phyloP scores from a whole-genome alignment of 176 grass and related monocot species.

The Zoysia pacifica region DNA sequence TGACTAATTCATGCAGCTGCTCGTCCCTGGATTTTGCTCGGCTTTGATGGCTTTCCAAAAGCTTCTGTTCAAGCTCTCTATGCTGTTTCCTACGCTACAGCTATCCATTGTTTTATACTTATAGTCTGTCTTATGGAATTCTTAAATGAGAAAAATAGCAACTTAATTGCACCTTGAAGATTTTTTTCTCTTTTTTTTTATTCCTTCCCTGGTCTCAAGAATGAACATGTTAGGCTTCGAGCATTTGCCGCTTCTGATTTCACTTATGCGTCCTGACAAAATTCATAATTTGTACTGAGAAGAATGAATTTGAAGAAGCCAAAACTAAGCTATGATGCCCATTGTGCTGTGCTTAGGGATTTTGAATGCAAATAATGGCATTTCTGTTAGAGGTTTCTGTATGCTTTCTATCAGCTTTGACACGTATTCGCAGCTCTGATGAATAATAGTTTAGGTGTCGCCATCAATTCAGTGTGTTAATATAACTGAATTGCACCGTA shows the following conservation, averaged over 20 bases:
- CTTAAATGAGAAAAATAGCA: not conserved
- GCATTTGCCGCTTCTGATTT: not conserved
- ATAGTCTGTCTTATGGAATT: constrained; percentile 25
- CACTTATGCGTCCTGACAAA: not conserved
- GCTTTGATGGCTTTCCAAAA: constrained; percentile 40
- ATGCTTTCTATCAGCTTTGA: not conserved
- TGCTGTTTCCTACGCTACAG: not conserved
- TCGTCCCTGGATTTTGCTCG: constrained; percentile 1
- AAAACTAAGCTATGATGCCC: not conserved
- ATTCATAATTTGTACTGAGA: constrained; percentile 16
- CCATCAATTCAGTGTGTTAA: not conserved
- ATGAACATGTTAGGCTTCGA: not conserved
- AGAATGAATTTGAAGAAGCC: constrained; percentile 12
- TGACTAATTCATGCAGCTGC: constrained; percentile 35
- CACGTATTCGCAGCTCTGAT: not conserved
- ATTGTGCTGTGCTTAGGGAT: not conserved
- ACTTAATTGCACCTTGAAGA: not conserved
- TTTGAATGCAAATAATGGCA: constrained; percentile 24
- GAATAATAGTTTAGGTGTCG: not conserved
- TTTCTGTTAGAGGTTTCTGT: constrained; percentile 6
- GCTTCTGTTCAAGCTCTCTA: constrained; percentile 1
- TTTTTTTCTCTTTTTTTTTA: not conserved
- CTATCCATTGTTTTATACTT: constrained; percentile 37
- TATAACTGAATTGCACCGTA: not conserved
- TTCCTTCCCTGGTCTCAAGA: not conserved